Evolutionary conservation across 2,329 filamentous ascomycete genomes (phyloP).

Genomic region (Verticillium nubilum): DNA sequence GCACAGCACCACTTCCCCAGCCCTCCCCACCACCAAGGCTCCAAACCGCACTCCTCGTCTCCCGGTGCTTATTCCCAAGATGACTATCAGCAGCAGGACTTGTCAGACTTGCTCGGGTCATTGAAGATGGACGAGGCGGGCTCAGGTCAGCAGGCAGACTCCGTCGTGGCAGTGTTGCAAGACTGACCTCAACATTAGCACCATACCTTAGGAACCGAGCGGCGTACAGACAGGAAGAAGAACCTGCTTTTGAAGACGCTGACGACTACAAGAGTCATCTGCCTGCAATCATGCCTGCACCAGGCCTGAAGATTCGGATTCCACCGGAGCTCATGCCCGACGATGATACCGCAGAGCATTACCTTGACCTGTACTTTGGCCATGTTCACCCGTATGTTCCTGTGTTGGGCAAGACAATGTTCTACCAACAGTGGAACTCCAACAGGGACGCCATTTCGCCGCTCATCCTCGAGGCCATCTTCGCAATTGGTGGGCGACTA

Average conservation of each 20-base stretch:
- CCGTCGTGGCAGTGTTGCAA: too few species aligned
- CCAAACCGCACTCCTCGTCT: slow-evolving; percentile 31
- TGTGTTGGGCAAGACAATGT: slow-evolving; percentile 73
- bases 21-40: slow-evolving; percentile 40
- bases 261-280: slow-evolving; percentile 69
- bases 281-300: slow-evolving; percentile 60
- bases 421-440: slow-evolving; percentile 87
- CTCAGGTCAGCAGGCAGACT: slow-evolving; percentile 58
- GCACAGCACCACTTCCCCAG: slow-evolving; percentile 47
- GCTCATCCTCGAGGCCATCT: slow-evolving; percentile 81
- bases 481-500: slow-evolving; percentile 80
- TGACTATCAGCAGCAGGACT: slow-evolving; percentile 59
- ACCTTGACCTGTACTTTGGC: slow-evolving; percentile 85
- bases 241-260: slow-evolving; percentile 61
- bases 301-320: slow-evolving; percentile 77
- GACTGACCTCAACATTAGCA: slow-evolving; percentile 43
- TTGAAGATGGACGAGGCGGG: slow-evolving; percentile 84
- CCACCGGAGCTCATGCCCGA: slow-evolving; percentile 90
- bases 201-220: slow-evolving; percentile 73
- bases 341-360: slow-evolving; percentile 73
- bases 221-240: slow-evolving; percentile 45
- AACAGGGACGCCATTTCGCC: slow-evolving; percentile 83
- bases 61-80: slow-evolving; percentile 54
- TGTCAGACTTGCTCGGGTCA: slow-evolving; percentile 77
- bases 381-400: slow-evolving; percentile 92